These are phyloP conservation scores for Podaxis sp. DNA, from an alignment of 768 basidiomycete genomes.

Conservation along the genomic window DNA sequence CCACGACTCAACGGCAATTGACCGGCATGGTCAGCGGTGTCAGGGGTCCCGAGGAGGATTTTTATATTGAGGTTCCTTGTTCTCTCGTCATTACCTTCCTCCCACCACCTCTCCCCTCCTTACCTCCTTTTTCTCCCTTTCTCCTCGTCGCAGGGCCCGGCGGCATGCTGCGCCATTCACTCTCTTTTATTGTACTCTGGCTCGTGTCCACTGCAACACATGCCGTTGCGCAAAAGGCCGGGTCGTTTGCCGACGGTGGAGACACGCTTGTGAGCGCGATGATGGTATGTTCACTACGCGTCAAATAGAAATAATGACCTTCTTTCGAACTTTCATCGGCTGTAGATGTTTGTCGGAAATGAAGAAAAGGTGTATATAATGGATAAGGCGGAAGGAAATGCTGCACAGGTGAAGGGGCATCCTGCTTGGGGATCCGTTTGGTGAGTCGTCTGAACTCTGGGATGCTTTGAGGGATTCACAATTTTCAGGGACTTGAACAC, in stretches of 20 bases:
- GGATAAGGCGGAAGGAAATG: slow-evolving; percentile 88
- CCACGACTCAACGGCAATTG: too few species aligned
- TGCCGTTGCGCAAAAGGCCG: slow-evolving; percentile 35
- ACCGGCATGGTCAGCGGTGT: neutral
- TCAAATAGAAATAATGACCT: neutral
- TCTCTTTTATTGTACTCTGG: slow-evolving; percentile 44
- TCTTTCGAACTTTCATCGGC: neutral
- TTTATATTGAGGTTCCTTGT: neutral
- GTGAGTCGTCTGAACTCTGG: slow-evolving; percentile 30
- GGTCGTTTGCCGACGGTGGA: slow-evolving; percentile 47
- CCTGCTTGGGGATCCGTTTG: slow-evolving; percentile 76
- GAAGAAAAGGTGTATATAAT: slow-evolving; percentile 82
- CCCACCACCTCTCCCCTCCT: neutral
- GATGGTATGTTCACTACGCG: slow-evolving; percentile 37
- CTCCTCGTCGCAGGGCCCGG: neutral
- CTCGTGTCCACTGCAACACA: slow-evolving; percentile 37
- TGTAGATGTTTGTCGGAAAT: slow-evolving; percentile 79
- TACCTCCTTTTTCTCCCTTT: slow-evolving; percentile 16
- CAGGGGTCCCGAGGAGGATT: neutral
- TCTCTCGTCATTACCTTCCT: neutral
- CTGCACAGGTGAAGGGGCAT: slow-evolving; percentile 62
- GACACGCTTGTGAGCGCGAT: slow-evolving; percentile 48
- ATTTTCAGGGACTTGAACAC: slow-evolving; percentile 58
- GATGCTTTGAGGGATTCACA: neutral
- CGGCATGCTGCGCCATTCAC: slow-evolving; percentile 20